Percentiles rank a stretch among this genome's conserved stretches.
Evolutionary conservation across 805 yeast species (phyloP).

Genomic region (Metschnikowia lochheadii): DNA sequence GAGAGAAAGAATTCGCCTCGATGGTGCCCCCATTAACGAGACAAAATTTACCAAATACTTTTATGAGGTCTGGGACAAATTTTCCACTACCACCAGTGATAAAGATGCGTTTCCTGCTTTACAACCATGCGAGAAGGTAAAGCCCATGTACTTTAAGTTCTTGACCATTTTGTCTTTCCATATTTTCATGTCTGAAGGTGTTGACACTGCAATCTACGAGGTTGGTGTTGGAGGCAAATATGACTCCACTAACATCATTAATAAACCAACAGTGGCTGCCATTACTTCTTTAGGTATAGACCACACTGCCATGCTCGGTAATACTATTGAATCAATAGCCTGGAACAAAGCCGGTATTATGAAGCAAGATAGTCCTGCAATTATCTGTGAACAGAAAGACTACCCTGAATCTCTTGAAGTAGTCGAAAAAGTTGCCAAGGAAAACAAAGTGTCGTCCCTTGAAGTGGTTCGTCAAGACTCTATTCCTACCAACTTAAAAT

Average conservation of each 20-base stretch:
- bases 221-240: conserved; percentile 98
- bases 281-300: conserved; percentile 87
- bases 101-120: conserved; percentile 53
- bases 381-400: conserved; percentile 55
- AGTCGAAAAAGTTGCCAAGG: conserved; percentile 63
- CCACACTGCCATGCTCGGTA: conserved; percentile 82
- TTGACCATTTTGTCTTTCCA: conserved; percentile 88
- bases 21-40: conserved; percentile 82
- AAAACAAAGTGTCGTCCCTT: conserved; percentile 45
- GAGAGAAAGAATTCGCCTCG: conserved; percentile 82
- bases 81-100: conserved; percentile 58
- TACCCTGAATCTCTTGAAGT: conserved; percentile 50
- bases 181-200: conserved; percentile 79
- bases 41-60: conserved; percentile 78
- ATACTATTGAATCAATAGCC: conserved; percentile 83
- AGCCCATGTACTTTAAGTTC: conserved; percentile 92
- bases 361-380: conserved; percentile 64
- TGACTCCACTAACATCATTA: conserved; percentile 91
- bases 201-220: conserved; percentile 92
- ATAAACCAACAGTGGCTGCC: conserved; percentile 78
- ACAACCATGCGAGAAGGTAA: conserved; percentile 64
- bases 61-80: conserved; percentile 88
- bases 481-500: conserved; percentile 37
- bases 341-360: conserved; percentile 97
- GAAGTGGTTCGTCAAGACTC: conserved; percentile 47